These are phyloP conservation scores for Globisporangium middletonii DNA, from an alignment of 352 stramenopile genomes.

Conservation along the genomic window DNA sequence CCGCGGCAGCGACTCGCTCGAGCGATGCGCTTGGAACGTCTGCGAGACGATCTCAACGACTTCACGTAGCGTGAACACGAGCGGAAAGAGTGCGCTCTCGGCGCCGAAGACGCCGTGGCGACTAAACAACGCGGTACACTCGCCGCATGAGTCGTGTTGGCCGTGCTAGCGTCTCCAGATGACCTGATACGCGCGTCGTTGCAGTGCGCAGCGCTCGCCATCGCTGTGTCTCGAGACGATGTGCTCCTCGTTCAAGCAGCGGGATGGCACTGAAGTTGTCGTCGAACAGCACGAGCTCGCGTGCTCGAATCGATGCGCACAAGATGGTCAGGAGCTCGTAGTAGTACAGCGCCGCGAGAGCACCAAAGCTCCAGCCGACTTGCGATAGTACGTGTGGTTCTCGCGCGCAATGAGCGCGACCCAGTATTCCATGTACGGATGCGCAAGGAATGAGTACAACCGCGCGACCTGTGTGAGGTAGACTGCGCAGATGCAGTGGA, in stretches of 20 bases:
- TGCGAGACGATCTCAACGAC: constrained; percentile 13
- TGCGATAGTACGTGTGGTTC: too few relatives aligned
- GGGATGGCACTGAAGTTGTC: not conserved
- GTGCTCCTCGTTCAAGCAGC: not conserved
- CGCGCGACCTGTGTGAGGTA: constrained; percentile 1
- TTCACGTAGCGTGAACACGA: constrained; percentile 11
- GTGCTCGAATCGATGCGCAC: not conserved
- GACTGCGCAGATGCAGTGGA: constrained; percentile 3
- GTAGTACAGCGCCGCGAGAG: not conserved
- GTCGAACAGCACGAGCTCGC: not conserved
- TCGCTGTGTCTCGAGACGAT: not conserved
- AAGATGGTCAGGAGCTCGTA: constrained; percentile 3
- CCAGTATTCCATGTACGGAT: constrained; percentile 4
- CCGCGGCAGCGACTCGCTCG: constrained; percentile 6
- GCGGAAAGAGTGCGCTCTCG: constrained; percentile 4
- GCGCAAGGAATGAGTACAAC: not conserved
- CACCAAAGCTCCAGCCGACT: too few relatives aligned
- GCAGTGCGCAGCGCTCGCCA: not conserved
- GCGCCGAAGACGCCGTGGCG: constrained; percentile 7
- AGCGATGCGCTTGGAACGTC: constrained; percentile 13
- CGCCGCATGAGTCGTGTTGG: not conserved
- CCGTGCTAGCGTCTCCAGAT: not conserved
- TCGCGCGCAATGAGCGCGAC: not conserved
- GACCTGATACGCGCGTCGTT: not conserved
- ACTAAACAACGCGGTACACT: not conserved